A percentile compares a stretch with the other conserved stretches of the same genome.
These are phyloP conservation scores for Solanum hybrid DNA, from an alignment of 305 asterid genomes.

Conservation along the genomic window DNA sequence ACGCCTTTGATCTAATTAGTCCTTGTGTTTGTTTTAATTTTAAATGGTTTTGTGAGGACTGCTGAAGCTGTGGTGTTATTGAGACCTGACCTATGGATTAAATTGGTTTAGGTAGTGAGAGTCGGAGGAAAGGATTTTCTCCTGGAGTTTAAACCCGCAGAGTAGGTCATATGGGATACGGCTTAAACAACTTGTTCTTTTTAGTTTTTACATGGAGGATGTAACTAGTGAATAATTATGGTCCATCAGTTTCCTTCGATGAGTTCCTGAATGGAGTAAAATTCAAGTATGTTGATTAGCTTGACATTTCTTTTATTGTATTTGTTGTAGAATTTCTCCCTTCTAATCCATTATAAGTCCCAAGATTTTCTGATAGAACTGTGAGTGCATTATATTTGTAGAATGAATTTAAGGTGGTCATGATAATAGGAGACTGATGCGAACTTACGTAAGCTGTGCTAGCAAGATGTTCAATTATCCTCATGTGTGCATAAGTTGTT, in stretches of 20 bases:
- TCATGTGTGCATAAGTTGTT: not conserved
- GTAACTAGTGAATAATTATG: not conserved
- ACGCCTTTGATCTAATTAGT: not conserved
- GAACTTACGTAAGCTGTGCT: not conserved
- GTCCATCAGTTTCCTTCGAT: not conserved
- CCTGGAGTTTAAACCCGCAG: not conserved
- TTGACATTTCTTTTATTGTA: not conserved
- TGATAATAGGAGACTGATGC: not conserved
- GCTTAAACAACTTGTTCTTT: not conserved
- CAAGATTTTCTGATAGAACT: not conserved
- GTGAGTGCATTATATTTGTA: not conserved
- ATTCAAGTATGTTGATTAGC: not conserved
- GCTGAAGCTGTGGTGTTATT: not conserved
- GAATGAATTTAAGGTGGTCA: not conserved
- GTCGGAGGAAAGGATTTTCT: not conserved
- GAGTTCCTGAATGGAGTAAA: not conserved
- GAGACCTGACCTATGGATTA: not conserved
- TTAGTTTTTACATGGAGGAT: not conserved
- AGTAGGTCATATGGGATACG: not conserved
- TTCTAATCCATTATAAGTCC: not conserved
- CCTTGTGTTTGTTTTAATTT: not conserved
- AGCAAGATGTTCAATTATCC: not conserved
- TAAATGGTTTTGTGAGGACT: not conserved
- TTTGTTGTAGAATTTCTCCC: not conserved
- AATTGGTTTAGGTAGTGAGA: not conserved